Percentiles rank a stretch among this genome's conserved stretches.
Evolutionary conservation across 495 filamentous ascomycete genomes (phyloP).

Genomic region (Aspergillus mulundensis): DNA sequence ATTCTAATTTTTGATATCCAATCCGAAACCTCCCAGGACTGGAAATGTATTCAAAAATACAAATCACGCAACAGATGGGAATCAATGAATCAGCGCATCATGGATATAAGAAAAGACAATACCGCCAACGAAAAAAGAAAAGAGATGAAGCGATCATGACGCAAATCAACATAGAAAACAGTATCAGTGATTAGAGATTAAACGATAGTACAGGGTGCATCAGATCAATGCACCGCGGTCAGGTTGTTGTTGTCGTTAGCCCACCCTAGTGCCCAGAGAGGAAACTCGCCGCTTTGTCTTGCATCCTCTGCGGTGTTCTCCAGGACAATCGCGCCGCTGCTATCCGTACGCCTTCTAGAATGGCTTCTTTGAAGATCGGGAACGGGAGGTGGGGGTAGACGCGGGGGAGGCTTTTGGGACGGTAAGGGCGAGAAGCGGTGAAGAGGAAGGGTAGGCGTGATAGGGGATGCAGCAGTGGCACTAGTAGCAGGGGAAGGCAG

Average conservation of each 20-base stretch:
- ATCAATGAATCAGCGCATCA: background rate
- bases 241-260: slow-evolving; percentile 29
- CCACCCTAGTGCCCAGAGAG: slow-evolving; percentile 43
- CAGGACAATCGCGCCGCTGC: slow-evolving; percentile 41
- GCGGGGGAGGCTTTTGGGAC: slow-evolving; percentile 37
- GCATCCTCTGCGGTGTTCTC: slow-evolving; percentile 20
- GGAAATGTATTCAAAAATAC: background rate
- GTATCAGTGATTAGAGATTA: background rate
- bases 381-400: slow-evolving; percentile 35
- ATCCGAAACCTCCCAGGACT: background rate
- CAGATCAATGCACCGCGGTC: slow-evolving; percentile 34
- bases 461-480: slow-evolving; percentile 35
- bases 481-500: slow-evolving; percentile 38
- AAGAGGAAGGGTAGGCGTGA: slow-evolving; percentile 43
- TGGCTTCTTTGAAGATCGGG: slow-evolving; percentile 37
- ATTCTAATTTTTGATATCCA: background rate
- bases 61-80: slow-evolving; percentile 1
- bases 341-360: slow-evolving; percentile 42
- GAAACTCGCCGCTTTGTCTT: slow-evolving; percentile 28
- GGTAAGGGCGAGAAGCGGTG: slow-evolving; percentile 43
- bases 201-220: background rate
- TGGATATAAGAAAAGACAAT: background rate
- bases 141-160: background rate
- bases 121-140: background rate
- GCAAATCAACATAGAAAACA: background rate